Conservation (phyloP, 2,329 filamentous ascomycete genomes). For the Colletotrichum gloeosporioides region DNA sequence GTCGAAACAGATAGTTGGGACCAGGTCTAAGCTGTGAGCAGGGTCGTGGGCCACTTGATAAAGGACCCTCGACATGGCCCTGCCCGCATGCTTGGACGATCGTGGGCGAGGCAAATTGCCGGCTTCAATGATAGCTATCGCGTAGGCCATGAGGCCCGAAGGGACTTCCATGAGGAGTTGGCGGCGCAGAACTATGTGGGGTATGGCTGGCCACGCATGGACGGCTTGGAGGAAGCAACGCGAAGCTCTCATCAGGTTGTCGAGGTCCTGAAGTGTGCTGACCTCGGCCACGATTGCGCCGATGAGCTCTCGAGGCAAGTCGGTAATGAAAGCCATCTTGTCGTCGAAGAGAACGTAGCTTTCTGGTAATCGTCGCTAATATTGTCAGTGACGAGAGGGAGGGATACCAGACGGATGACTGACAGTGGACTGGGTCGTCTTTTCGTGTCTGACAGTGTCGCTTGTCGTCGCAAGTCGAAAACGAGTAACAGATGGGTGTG, state of each 20-base stretch:
- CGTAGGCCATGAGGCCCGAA: not conserved
- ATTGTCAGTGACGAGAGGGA: too few species aligned
- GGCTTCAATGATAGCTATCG: not conserved
- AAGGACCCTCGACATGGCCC: not conserved
- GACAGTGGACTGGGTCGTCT: too few species aligned
- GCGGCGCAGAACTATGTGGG: not conserved
- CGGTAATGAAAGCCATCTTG: not conserved
- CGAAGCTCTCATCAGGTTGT: not conserved
- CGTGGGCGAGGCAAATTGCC: not conserved
- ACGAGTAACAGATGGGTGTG: too few species aligned
- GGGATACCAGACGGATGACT: too few species aligned
- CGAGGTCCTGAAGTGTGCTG: not conserved
- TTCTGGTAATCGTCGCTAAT: too few species aligned
- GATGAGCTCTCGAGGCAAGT: not conserved
- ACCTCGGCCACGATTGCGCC: not conserved
- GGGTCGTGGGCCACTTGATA: not conserved
- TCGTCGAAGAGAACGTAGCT: too few species aligned
- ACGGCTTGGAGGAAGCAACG: not conserved
- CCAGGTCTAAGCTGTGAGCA: not conserved
- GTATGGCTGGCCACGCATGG: not conserved
- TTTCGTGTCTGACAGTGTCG: too few species aligned
- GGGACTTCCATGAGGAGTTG: not conserved
- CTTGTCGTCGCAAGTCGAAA: too few species aligned
- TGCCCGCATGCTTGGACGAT: not conserved
- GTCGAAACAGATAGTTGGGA: rapidly evolving